A percentile compares a stretch with the other conserved stretches of the same genome.
phyloP scores from a whole-genome alignment of 2,329 filamentous ascomycete genomes.

The Alternaria conjuncta region DNA sequence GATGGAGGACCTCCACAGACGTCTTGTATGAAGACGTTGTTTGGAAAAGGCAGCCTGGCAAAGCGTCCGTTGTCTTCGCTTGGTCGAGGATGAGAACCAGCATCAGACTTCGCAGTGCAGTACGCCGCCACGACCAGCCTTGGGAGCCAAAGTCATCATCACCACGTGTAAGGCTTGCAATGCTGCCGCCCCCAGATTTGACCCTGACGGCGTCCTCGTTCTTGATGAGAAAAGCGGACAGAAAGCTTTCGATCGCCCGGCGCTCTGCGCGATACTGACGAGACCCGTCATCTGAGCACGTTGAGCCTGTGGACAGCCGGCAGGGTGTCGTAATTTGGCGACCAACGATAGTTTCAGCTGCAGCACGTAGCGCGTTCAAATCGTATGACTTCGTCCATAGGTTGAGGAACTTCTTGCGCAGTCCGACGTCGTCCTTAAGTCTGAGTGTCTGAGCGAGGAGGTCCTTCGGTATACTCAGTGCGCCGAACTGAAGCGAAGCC shows the following conservation, averaged over 20 bases:
- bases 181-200: slow-evolving; percentile 47
- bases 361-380: slow-evolving; percentile 56
- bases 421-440: slow-evolving; percentile 63
- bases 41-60: slow-evolving; percentile 59
- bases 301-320: slow-evolving; percentile 46
- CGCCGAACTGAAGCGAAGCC: slow-evolving; percentile 64
- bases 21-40: slow-evolving; percentile 61
- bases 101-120: slow-evolving; percentile 64
- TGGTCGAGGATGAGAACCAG: slow-evolving; percentile 66
- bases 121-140: slow-evolving; percentile 61
- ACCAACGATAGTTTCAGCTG: slow-evolving; percentile 66
- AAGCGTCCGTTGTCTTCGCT: slow-evolving; percentile 50
- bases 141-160: slow-evolving; percentile 52
- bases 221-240: slow-evolving; percentile 64
- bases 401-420: slow-evolving; percentile 63
- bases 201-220: slow-evolving; percentile 61
- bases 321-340: slow-evolving; percentile 53
- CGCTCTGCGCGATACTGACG: slow-evolving; percentile 46
- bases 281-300: slow-evolving; percentile 43
- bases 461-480: slow-evolving; percentile 63
- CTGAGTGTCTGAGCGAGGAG: slow-evolving; percentile 54
- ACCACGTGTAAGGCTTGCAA: slow-evolving; percentile 47
- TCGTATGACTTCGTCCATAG: slow-evolving; percentile 67
- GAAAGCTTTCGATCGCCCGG: slow-evolving; percentile 58
- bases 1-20: slow-evolving; percentile 60